Base-by-base conservation (phyloP, 2,329 filamentous ascomycete species). In the Trichoderma atrobrunneum region DNA sequence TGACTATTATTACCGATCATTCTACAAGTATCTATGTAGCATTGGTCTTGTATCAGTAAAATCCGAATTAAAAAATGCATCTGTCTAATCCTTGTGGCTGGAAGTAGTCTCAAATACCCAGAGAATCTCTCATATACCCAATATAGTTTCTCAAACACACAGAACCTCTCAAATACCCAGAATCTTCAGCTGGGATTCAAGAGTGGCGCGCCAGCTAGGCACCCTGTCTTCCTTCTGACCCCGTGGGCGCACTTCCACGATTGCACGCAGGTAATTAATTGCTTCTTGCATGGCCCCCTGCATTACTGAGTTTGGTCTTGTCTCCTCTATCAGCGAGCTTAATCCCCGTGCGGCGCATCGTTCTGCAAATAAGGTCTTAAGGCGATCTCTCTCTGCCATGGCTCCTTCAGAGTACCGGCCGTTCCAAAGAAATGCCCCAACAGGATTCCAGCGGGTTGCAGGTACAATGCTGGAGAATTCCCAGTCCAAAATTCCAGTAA, bases 401-500 rank as follows among this genome's bases (percentile, higher is more conserved):
- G 63, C 39, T 14, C 34, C 48, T 26, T 34, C 11, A 26, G 39
- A 12, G n/a, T 56, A 34, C 24, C n/a, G 28, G 8, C 73, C 76
- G 57, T 79, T 81, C 79, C 80, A 82, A 2, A 81, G 74, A 61
- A 83, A 83, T 8, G 79, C 78, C n/a, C 75, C 72, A 5, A 74
- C 74, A 2, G 82, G 80, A 64, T 81, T 79, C 81, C 81, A 84
- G 16, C 77, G 75, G 30, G 75, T 74, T 7, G 76, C 75, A 21
- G 43, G 43, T n/a, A 21, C 43, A 16, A 48, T 6, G 43, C 43
- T 21, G 4, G 43, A 48, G 43, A 48, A 48, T 48, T 48, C 43
- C 43, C 43, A 48, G 43, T 48, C 43, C 43, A 48, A 5, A 21
- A 48, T 21, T 5, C 43, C 43, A 48, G 43, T 48, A 11, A 48